Conservation (phyloP, 208 protist species). For the Trypanosoma avium region DNA sequence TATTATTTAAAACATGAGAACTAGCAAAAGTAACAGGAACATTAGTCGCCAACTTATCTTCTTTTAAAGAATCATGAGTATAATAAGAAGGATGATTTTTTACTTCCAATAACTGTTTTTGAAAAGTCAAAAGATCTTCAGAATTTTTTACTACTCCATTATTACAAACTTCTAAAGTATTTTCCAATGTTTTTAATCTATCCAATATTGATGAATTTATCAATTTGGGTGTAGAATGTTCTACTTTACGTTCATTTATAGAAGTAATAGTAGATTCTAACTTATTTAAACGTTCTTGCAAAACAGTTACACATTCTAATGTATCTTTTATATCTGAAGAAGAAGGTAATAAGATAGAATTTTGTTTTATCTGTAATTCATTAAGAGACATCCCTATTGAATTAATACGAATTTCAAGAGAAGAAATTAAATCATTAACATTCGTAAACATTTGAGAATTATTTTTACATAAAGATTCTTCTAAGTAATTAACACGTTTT, state of each 20-base stretch:
- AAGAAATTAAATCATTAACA: not conserved
- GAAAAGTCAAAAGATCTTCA: not conserved
- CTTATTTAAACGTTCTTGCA: not conserved
- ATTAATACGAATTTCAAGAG: constrained; percentile 5
- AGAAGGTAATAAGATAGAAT: not conserved
- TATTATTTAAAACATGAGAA: no score
- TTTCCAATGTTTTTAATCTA: constrained; percentile 6
- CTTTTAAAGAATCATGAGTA: no score
- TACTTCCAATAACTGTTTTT: no score
- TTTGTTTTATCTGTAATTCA: not conserved
- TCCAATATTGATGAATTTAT: not conserved
- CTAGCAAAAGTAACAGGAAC: no score
- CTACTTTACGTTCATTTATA: not conserved
- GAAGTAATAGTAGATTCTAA: constrained; percentile 6
- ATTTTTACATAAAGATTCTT: constrained; percentile 1
- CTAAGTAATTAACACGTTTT: constrained; percentile 7
- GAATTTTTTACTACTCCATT: not conserved
- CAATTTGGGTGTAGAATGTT: not conserved
- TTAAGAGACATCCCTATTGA: not conserved
- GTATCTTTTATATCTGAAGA: not conserved
- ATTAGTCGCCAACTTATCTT: no score
- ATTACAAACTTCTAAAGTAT: not conserved
- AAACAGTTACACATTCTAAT: not conserved
- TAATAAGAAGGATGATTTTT: no score
- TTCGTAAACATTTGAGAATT: not conserved